Evolutionary conservation across 345 rosid species (phyloP), one percentile per base, ranked within the genome.

Genomic region (Eucalyptus globulus): DNA sequence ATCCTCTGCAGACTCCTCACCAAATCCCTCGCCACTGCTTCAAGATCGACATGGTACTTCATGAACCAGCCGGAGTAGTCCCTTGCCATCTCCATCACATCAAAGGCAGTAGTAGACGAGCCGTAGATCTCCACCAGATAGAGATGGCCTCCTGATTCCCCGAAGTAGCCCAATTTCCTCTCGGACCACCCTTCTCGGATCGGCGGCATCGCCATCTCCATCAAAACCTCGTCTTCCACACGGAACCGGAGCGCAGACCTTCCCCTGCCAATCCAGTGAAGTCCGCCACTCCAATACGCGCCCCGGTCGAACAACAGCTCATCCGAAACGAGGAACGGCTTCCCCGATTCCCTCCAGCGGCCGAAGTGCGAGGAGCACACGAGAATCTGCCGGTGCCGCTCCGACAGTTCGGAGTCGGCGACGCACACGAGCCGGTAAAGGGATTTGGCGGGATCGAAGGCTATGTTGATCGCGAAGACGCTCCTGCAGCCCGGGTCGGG

Each of bases 141-240:
- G 7, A 92, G 86, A 90, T 88, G 91, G 65, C 91, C 88, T 56
- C 92, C 88, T 9, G 92, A 92, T 87, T 91, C 89, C 40, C 92
- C 93, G n/a, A 91, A 91, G 49, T 90, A 92, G 58, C 87, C 88
- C 81, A 87, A 12, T 88, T 67, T 89, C 87, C 92, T 56, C 67
- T 88, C 54, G 67, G 87, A 37, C 89, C 86, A 24, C 47, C 80
- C 89, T 27, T 89, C 87, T 4, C 19, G 88, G 29, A 80, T 83
- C 16, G 90, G 90, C 49, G 92, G 92, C 92, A 91, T 90, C 49
- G 88, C 87, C 87, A 91, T 89, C 89, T 11, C 34, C 22, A 31
- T 9, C 90, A 91, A 9, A 83, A 22, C 6, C 72, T 90, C 91
- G 14, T 15, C 65, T 86, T 89, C 89, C 27, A 90, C 49, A 9